Base-by-base conservation (phyloP, 805 yeast species). In the Cyberlindnera veronae region DNA sequence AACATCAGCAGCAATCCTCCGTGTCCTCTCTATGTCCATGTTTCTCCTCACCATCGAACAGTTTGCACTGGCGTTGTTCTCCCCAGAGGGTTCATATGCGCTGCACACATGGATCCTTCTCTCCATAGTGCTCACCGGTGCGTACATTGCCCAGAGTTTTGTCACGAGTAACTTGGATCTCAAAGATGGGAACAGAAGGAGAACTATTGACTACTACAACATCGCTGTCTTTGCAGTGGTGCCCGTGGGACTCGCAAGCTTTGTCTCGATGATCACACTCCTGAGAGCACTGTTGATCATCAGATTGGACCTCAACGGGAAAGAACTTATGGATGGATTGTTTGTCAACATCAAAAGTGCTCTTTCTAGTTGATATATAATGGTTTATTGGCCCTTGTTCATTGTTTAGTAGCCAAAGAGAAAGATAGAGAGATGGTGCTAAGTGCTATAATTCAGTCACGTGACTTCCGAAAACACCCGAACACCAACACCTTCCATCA, bases 151-250 rank as follows among this genome's bases (percentile, higher is more conserved):
- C 49, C 98, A 91, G 62, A 88, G 84, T 57, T 91, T 89, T 57
- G 81, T 89, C 48, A 89, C 96, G 11, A 82, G 89, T 40, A 81
- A 84, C 56, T 57, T 84, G 40, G 79, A 78, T 43, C 55, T 62
- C 41, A 60, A 64, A 27, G 51, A 60, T 32, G 71, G 47, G 15
- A 52, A 48, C 19, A 50, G 49, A 29, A 46, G 48, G 29, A 71
- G 96, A 39, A 81, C 89, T 26, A 85, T 90, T 44, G 95, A 91
- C 59, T 70, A 90, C 40, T 87, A 88, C 61, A 86, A 84, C 51
- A 85, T 93, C 36, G 88, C 85, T 1, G 97, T 91, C 2, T 91
- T 87, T 66, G 97, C 98, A 2, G 99, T 91, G 29, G 96, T 91
- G n/a, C 99, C 99, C 0, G 88, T 91, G 14, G 98, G 99, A 0